phyloP scores from a whole-genome alignment of 2,329 filamentous ascomycete species.

The Fusarium armeniacum region DNA sequence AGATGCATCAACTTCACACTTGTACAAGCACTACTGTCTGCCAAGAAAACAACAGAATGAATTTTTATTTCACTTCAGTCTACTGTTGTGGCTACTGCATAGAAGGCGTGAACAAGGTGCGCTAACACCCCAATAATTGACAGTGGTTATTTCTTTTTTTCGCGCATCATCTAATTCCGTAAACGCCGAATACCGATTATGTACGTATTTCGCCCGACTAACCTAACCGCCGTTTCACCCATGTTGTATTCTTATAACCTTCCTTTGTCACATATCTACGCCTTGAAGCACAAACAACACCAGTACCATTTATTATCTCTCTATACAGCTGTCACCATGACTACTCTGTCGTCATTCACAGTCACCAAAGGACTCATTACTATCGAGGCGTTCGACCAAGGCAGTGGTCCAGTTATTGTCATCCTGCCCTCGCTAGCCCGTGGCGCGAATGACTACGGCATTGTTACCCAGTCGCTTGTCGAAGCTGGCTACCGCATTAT shows the following conservation, averaged over 20 bases:
- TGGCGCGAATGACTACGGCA: background rate
- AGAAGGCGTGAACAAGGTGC: too few relatives aligned
- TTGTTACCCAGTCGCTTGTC: background rate
- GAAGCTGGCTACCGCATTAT: conserved; percentile 1
- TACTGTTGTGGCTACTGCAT: too few relatives aligned
- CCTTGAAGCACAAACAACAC: background rate
- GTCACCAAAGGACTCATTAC: background rate
- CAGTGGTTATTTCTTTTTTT: background rate
- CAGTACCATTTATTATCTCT: background rate
- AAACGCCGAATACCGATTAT: background rate
- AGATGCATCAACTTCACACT: too few relatives aligned
- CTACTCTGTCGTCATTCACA: background rate
- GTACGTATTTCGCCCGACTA: background rate
- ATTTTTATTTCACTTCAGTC: too few relatives aligned
- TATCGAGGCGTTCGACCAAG: background rate
- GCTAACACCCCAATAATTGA: too few relatives aligned
- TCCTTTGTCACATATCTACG: background rate
- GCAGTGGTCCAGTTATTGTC: background rate
- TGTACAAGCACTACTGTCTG: too few relatives aligned
- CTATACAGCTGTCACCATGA: background rate
- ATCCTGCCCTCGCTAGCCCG: conserved; percentile 2
- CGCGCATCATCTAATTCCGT: background rate
- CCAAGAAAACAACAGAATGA: too few relatives aligned
- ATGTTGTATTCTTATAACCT: background rate
- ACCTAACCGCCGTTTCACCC: background rate